phyloP scores from a whole-genome alignment of 2,329 filamentous ascomycete species.

The Pyrenochaeta sp. region DNA sequence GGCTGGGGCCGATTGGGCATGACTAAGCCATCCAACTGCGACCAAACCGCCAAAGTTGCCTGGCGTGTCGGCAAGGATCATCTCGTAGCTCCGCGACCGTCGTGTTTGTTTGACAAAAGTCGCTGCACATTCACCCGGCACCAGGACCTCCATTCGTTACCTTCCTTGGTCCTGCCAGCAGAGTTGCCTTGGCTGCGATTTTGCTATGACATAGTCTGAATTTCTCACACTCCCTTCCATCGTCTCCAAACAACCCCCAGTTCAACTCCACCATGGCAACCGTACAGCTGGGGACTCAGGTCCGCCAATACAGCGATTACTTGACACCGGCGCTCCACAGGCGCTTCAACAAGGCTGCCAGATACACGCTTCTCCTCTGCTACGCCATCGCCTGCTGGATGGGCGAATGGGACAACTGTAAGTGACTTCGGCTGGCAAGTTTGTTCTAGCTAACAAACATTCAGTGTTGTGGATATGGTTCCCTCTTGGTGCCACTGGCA shows the following conservation, averaged over 20 bases:
- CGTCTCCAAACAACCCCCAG: constrained; percentile 25
- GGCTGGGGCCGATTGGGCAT: constrained; percentile 15
- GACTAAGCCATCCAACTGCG: constrained; percentile 20
- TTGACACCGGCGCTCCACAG: constrained; percentile 87
- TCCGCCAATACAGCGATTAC: constrained; percentile 84
- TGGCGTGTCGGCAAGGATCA: constrained; percentile 22
- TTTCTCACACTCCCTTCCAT: constrained; percentile 28
- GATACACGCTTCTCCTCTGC: constrained; percentile 72
- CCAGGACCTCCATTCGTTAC: constrained; percentile 10
- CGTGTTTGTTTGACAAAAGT: constrained; percentile 39
- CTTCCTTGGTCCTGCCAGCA: too few relatives aligned
- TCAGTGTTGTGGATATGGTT: constrained; percentile 87
- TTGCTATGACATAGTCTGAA: constrained; percentile 35
- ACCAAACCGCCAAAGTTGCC: too few relatives aligned
- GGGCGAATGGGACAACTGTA: constrained; percentile 70
- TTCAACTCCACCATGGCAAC: constrained; percentile 31
- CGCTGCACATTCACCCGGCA: constrained; percentile 8
- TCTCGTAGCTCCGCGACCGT: constrained; percentile 19
- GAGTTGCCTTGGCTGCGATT: too few relatives aligned
- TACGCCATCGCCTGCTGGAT: constrained; percentile 76
- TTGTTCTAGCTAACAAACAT: constrained; percentile 19
- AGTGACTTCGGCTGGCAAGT: constrained; percentile 43
- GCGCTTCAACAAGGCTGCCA: constrained; percentile 81
- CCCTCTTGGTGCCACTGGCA: constrained; percentile 75
- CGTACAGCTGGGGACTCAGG: constrained; percentile 42